A percentile compares a stretch with the other conserved stretches of the same genome.
Evolutionary conservation across 441 rosid species (phyloP).

Genomic region (Capsella rubella): DNA sequence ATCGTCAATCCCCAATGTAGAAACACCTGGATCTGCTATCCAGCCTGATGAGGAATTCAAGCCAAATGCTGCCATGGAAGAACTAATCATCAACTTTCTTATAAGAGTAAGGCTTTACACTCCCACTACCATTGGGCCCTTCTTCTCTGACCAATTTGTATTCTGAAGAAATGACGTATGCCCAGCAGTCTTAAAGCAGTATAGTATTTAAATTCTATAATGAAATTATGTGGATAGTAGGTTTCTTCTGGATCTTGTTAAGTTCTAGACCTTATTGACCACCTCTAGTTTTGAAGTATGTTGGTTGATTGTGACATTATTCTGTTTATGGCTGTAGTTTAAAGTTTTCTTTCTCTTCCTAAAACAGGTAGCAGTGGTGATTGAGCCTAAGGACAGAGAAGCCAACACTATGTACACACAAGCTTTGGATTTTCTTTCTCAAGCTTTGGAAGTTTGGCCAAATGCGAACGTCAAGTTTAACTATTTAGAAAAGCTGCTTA

Average conservation of each 20-base stretch:
- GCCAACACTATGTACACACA: constrained; percentile 91
- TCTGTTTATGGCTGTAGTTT: constrained; percentile 26
- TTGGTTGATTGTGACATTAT: constrained; percentile 29
- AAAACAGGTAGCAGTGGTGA: constrained; percentile 93
- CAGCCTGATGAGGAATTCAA: constrained; percentile 99
- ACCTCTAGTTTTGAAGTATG: constrained; percentile 23
- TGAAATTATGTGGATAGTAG: constrained; percentile 13
- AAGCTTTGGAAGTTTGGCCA: constrained; percentile 99
- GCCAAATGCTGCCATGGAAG: constrained; percentile 99
- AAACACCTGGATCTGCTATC: constrained; percentile 93
- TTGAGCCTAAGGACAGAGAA: constrained; percentile 99
- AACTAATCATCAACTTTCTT: constrained; percentile 96
- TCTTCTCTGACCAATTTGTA: constrained; percentile 21
- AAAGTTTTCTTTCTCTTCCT: constrained; percentile 30
- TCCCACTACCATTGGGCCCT: constrained; percentile 21
- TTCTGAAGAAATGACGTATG: background rate
- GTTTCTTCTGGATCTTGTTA: constrained; percentile 23
- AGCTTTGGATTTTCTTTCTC: constrained; percentile 91
- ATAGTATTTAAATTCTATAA: constrained; percentile 6
- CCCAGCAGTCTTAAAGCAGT: constrained; percentile 20
- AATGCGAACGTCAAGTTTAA: constrained; percentile 95
- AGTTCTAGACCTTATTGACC: constrained; percentile 16
- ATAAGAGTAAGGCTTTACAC: constrained; percentile 77
- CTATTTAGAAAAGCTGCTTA: constrained; percentile 88
- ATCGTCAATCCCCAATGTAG: constrained; percentile 83